phyloP scores from a whole-genome alignment of 2,329 filamentous ascomycete genomes.

The Talaromyces sp. region DNA sequence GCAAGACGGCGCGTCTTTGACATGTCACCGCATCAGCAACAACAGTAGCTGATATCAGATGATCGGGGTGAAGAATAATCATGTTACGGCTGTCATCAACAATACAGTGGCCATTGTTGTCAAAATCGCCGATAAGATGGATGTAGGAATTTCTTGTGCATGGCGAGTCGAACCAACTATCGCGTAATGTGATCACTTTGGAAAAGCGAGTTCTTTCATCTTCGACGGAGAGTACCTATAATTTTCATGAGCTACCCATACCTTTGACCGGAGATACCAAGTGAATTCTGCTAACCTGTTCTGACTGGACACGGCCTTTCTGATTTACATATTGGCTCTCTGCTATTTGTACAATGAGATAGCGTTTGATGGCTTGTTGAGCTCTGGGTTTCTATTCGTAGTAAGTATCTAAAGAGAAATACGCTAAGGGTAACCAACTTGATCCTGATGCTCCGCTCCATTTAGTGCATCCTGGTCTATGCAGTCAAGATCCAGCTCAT shows the following conservation, averaged over 20 bases:
- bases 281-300: slow-evolving; percentile 60
- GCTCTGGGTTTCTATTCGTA: slow-evolving; percentile 60
- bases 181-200: slow-evolving; percentile 70
- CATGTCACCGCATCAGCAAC: slow-evolving; percentile 96
- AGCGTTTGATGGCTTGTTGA: slow-evolving; percentile 74
- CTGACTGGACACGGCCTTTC: slow-evolving; percentile 55
- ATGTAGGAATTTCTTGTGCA: slow-evolving; percentile 72
- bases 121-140: slow-evolving; percentile 79
- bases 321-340: slow-evolving; percentile 64
- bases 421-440: slow-evolving; percentile 51
- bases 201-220: slow-evolving; percentile 65
- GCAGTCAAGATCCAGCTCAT: slow-evolving; percentile 56
- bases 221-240: slow-evolving; percentile 73
- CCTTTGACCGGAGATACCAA: background rate
- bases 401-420: slow-evolving; percentile 39
- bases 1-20: slow-evolving; percentile 82
- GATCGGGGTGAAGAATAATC: slow-evolving; percentile 88
- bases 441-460: slow-evolving; percentile 67
- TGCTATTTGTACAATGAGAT: slow-evolving; percentile 71
- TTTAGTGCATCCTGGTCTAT: slow-evolving; percentile 58
- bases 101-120: slow-evolving; percentile 65
- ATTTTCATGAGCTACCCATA: slow-evolving; percentile 3
- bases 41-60: slow-evolving; percentile 89
- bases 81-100: slow-evolving; percentile 82
- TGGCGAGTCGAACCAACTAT: slow-evolving; percentile 80